Evolutionary conservation across 2,329 filamentous ascomycete genomes (phyloP), one percentile per base, ranked within the genome.

Genomic region (Acephala macrosclerotiorum): DNA sequence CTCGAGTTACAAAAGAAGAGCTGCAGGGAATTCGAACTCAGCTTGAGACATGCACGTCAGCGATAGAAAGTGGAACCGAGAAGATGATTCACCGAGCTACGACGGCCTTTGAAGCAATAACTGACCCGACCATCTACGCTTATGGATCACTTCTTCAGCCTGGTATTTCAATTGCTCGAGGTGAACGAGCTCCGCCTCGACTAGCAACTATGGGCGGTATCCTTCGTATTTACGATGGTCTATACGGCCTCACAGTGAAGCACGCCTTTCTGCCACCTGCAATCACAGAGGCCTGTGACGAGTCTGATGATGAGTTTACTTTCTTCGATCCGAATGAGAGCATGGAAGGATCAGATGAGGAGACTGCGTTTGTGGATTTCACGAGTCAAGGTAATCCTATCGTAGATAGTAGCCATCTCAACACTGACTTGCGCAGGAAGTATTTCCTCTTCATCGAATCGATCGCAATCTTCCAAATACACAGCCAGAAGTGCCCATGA

Each of bases 381-480:
- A 65, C 53, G 16, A 61, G 63, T 25, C 22, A 58, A 65, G 63
- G 59, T 59, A 61, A 6, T 22, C 20, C 26, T 49, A n/a, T 2
- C 42, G 8, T 47, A 22, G 18, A n/a, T 8, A n/a, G 16, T 47
- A 3, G n/a, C 16, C 18, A 2, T 47, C 12, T 47, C 12, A 35
- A 16, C n/a, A 12, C 47, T 25, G n/a, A 35, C 36, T 45, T 11
- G 38, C 12, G 12, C 3, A 64, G 62, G 57, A 18, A 64, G 62
- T 29, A 58, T 57, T 11, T 64, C 57, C 35, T 64, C 62, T 1
- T 12, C 8, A 29, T 64, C 58, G 1, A 47, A 20, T 45, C 60
- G 20, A 16, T 22, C 29, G 22, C 60, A 33, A 16, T 14, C 29
- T 25, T 38, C 58, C 26, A 53, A 51, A 47, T 20, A n/a, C 7